phyloP scores from a whole-genome alignment of 2,329 filamentous ascomycete genomes.

The Graphilbum fragrans region DNA sequence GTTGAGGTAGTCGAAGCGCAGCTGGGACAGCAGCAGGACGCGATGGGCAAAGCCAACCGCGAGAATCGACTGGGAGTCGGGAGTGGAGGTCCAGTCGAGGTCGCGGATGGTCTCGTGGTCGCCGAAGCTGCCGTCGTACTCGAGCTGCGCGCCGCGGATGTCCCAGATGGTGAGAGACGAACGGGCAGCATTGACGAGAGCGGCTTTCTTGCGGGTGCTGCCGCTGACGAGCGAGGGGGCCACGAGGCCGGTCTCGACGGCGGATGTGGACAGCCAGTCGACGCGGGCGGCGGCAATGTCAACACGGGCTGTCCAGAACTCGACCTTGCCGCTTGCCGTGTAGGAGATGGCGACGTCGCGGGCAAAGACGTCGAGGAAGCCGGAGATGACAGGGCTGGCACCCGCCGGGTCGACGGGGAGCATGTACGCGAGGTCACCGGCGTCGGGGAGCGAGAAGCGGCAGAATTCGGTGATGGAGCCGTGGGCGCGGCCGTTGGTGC shows the following conservation, averaged over 20 bases:
- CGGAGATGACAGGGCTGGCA: slow-evolving; percentile 55
- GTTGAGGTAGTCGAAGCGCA: slow-evolving; percentile 85
- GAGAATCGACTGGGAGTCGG: slow-evolving; percentile 76
- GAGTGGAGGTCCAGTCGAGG: slow-evolving; percentile 88
- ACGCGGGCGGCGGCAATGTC: slow-evolving; percentile 46
- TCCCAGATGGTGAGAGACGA: slow-evolving; percentile 86
- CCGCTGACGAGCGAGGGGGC: slow-evolving; percentile 71
- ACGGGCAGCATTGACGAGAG: slow-evolving; percentile 61
- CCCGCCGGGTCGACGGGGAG: slow-evolving; percentile 82
- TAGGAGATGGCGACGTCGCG: slow-evolving; percentile 81
- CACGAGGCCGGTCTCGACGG: slow-evolving; percentile 63
- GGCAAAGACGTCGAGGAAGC: slow-evolving; percentile 76
- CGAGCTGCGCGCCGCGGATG: slow-evolving; percentile 65
- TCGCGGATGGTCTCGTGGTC: slow-evolving; percentile 64
- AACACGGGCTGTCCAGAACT: slow-evolving; percentile 76
- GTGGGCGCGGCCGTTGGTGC: slow-evolving; percentile 17
- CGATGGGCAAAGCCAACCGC: slow-evolving; percentile 87
- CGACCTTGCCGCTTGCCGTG: slow-evolving; percentile 59
- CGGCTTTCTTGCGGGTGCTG: slow-evolving; percentile 77
- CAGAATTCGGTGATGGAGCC: slow-evolving; percentile 47
- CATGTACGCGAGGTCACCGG: slow-evolving; percentile 51
- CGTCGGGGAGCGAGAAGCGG: slow-evolving; percentile 52
- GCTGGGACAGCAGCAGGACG: slow-evolving; percentile 70
- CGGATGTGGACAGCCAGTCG: slow-evolving; percentile 74
- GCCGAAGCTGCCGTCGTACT: slow-evolving; percentile 64